Percentiles rank a stretch among this genome's conserved stretches.
Evolutionary conservation across 495 filamentous ascomycete species (phyloP).

Genomic region (Aspergillus homomorphus): DNA sequence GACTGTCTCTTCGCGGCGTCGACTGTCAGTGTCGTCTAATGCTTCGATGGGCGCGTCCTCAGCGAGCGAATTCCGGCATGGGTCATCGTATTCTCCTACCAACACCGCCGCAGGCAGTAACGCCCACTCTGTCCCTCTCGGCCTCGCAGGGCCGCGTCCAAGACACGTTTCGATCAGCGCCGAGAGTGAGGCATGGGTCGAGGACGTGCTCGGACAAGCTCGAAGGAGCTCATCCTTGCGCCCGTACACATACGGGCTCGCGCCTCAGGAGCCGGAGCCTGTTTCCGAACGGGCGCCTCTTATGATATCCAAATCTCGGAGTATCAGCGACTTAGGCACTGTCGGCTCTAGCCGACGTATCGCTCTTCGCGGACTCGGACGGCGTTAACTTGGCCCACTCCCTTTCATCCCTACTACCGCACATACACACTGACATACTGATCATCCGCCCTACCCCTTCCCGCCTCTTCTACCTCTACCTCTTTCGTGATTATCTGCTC

Average conservation of each 20-base stretch:
- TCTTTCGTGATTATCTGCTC: constrained; percentile 6
- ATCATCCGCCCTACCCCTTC: not conserved
- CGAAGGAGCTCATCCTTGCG: constrained; percentile 37
- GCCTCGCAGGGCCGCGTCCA: constrained; percentile 47
- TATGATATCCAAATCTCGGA: constrained; percentile 34
- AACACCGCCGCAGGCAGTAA: constrained; percentile 13
- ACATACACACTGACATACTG: not conserved
- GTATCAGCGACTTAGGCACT: constrained; percentile 41
- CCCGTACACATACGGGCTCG: constrained; percentile 17
- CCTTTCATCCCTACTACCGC: not conserved
- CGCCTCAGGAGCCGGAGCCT: constrained; percentile 17
- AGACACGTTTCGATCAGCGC: constrained; percentile 46
- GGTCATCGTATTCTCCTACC: constrained; percentile 17
- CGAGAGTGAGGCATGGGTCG: constrained; percentile 52
- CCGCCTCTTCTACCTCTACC: not conserved
- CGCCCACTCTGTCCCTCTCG: constrained; percentile 37
- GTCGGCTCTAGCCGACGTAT: constrained; percentile 39
- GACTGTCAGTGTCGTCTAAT: constrained; percentile 40
- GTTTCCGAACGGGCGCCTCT: not conserved
- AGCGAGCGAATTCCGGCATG: constrained; percentile 23
- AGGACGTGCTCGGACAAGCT: constrained; percentile 44
- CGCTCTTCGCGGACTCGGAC: constrained; percentile 35
- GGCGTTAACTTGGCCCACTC: constrained; percentile 14
- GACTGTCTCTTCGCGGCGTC: constrained; percentile 22
- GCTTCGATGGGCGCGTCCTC: constrained; percentile 34